Conservation (phyloP, 805 yeast species). For the Suhomyces sp. region DNA sequence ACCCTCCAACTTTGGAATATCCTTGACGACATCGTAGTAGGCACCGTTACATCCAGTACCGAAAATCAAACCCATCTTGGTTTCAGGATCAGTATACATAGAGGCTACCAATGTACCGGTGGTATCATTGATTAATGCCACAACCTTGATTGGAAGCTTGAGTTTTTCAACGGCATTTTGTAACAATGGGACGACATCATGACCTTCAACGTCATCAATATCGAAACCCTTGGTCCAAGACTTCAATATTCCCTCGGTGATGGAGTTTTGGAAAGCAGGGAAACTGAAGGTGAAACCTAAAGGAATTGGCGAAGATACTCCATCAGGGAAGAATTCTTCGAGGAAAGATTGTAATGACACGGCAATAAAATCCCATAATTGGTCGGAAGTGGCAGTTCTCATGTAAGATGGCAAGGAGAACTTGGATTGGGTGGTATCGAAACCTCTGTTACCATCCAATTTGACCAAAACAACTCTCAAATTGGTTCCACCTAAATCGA, state of each 20-base stretch:
- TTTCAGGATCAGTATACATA: conserved; percentile 81
- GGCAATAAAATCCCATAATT: conserved; percentile 85
- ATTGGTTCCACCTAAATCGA: conserved; percentile 97
- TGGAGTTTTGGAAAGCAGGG: conserved; percentile 81
- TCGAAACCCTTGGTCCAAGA: conserved; percentile 99
- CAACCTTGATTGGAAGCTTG: conserved; percentile 77
- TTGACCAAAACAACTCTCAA: conserved; percentile 87
- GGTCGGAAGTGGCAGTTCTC: conserved; percentile 77
- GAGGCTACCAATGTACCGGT: conserved; percentile 97
- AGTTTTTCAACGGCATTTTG: conserved; percentile 67
- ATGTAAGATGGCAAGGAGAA: conserved; percentile 73
- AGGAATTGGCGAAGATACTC: conserved; percentile 49
- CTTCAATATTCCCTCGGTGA: conserved; percentile 84
- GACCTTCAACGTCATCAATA: conserved; percentile 89
- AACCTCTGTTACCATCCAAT: conserved; percentile 78
- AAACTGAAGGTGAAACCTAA: conserved; percentile 95
- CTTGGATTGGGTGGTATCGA: conserved; percentile 85
- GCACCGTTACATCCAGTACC: conserved; percentile 99
- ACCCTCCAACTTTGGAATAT: conserved; percentile 82
- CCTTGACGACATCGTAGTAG: conserved; percentile 72
- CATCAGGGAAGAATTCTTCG: conserved; percentile 65
- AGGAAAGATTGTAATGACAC: conserved; percentile 72
- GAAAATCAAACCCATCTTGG: conserved; percentile 92
- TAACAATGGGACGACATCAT: conserved; percentile 90
- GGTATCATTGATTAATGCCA: conserved; percentile 94